Evolutionary conservation across 2,329 filamentous ascomycete species (phyloP).

Genomic region (Venturia aucupariae): DNA sequence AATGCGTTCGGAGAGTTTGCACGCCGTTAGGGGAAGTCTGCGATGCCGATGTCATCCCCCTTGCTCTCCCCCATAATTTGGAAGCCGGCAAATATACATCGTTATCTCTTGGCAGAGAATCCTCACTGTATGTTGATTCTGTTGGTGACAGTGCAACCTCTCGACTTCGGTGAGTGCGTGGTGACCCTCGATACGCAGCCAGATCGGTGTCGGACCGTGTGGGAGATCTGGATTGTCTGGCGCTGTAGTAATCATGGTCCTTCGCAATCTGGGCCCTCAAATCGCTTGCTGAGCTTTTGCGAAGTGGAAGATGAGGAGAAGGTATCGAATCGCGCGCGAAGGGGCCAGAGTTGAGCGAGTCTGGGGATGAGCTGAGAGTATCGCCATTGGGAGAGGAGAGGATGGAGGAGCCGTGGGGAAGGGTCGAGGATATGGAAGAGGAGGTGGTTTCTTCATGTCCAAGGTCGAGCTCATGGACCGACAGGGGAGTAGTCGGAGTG

Average conservation of each 20-base stretch:
- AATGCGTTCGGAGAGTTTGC: neutral
- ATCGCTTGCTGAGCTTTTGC: conserved; percentile 8
- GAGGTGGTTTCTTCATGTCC: neutral
- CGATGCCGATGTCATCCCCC: conserved; percentile 13
- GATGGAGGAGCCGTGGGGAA: neutral
- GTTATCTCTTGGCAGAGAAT: neutral
- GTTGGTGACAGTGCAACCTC: neutral
- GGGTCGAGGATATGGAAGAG: neutral
- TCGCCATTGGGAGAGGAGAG: neutral
- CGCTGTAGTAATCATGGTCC: neutral
- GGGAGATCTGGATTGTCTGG: conserved; percentile 1
- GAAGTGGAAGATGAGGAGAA: conserved; percentile 11
- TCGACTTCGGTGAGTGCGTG: neutral
- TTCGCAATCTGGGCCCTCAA: conserved; percentile 3
- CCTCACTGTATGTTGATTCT: neutral
- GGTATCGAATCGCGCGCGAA: neutral
- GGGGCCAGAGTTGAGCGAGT: neutral
- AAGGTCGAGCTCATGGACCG: neutral
- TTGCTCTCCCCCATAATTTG: neutral
- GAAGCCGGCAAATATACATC: neutral
- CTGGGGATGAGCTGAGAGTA: neutral
- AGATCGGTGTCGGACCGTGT: conserved; percentile 2
- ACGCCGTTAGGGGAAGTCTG: neutral
- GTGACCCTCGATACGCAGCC: neutral
- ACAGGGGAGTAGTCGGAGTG: neutral